Evolutionary conservation across 169 alveolate genomes (phyloP), one percentile per base, ranked within the genome.

Genomic region (Cryptosporidium meleagridis): DNA sequence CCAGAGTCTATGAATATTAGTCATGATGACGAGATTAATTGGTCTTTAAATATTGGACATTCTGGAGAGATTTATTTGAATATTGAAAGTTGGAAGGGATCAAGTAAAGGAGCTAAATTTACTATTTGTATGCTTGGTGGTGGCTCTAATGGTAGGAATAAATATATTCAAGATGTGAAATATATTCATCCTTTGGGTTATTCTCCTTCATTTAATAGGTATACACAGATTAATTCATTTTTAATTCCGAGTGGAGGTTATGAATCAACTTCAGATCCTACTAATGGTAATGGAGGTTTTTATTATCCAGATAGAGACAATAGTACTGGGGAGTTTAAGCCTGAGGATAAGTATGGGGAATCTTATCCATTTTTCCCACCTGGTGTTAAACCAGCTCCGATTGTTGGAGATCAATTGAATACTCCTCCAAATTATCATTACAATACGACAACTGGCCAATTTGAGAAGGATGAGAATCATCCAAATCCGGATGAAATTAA

Each of bases 101-200:
- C 51, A 37, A 35, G 31, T 58, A n/a, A 31, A 69, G 3, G 39
- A 29, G 2, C 48, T 5, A 8, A 39, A 0, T 39, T 7, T 39
- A 7, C 45, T 7, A 0, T 39, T 39, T 39, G 45, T 39, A 39
- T 8, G 35, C 1, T 31, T 31, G 35, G 35, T 31, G 35, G 35
- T 31, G 35, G 35, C 2, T 31, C 35, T 31, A 31, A 31, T 31
- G 4, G 35, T 31, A 31, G 2, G 2, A 41, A 41, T 29, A n/a
- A 18, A 10, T 51, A 5, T 65, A 29, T 21, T 48, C 75, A 23
- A 21, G 62, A 10, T 80, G 89, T 65, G 69, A 23, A 7, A 10
- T 80, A 61, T 23, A 31, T 80, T 18, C 45, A 62, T n/a, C 89
- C 89, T 0, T 62, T 35, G 33, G 89, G 89, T 3, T 65, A 65